Conservation (phyloP, 306 rosid species). For the Betula pendula region DNA sequence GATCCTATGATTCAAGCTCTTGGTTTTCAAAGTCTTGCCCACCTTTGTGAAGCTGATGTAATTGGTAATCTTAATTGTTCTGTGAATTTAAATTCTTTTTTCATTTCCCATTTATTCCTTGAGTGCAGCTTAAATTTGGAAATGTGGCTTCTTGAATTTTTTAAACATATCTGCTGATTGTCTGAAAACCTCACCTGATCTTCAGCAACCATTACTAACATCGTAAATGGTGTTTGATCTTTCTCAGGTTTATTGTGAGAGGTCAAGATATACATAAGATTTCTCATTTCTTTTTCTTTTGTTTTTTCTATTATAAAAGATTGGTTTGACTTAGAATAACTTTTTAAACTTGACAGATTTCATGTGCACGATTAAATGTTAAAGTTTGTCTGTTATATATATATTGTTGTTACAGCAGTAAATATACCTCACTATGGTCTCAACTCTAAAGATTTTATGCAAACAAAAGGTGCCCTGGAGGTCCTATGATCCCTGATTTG, state of each 20-base stretch:
- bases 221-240: neutral
- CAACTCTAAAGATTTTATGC: neutral
- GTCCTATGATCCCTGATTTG: neutral
- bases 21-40: conserved; percentile 92
- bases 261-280: neutral
- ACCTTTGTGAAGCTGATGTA: conserved; percentile 92
- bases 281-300: neutral
- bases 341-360: neutral
- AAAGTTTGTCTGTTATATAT: neutral
- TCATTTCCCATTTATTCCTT: neutral
- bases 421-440: neutral
- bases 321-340: neutral
- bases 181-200: neutral
- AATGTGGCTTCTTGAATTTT: neutral
- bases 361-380: neutral
- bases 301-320: neutral
- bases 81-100: conserved; percentile 25
- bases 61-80: conserved; percentile 58
- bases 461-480: neutral
- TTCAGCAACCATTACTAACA: neutral
- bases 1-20: conserved; percentile 77
- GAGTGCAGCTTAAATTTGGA: neutral
- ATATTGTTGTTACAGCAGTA: neutral
- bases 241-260: neutral
- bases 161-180: neutral